Base-by-base conservation (phyloP, 2,329 filamentous ascomycete genomes). In the Mycosphaerelloides madeirae region DNA sequence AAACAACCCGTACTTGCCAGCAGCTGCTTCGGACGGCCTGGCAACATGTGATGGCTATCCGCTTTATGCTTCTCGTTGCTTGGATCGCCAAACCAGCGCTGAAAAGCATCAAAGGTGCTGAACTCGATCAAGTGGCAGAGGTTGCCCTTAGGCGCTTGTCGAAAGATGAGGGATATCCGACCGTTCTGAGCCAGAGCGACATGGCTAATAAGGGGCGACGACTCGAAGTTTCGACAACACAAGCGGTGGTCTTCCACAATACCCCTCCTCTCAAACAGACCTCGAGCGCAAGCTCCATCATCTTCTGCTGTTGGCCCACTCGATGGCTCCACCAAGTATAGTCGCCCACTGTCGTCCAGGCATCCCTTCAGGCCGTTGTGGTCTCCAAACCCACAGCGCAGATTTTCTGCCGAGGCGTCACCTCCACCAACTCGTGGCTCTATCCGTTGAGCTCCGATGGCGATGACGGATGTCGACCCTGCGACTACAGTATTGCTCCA, bases 1-100 rank as follows among this genome's bases (percentile, higher is more conserved):
- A 73, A 72, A 5, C 54, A 60, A 2, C 63, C 68, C n/a, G 58
- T 58, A 39, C 64, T 66, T 1, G 67, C 67, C 9, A 64, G 49
- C 15, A 66, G 49, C 32, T 63, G 57, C 33, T 53, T 57, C 4
- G 59, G 47, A 9, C 52, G 48, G 9, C 60, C 60, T n/a, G 54
- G 54, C 7, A 65, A 41, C 48, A 57, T 58, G 43, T 49, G 55
- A 19, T 59, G 55, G 18, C 43, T 38, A 4, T 38, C 42, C 3
- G 59, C 54, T 25, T 59, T 50, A 13, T 55, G 52, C 6, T 49
- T 43, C 11, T 44, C 44, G 14, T 49, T 49, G 18, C 53, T 53
- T 4, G 59, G 56, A 40, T 59, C 48, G 9, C 36, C 13, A 31
- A 60, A 61, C 60, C 61, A 65, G 13, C 25, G 31, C 7, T 43